These are phyloP conservation scores for Leishmania aethiopica DNA, from an alignment of 208 protist species.

Conservation along the genomic window DNA sequence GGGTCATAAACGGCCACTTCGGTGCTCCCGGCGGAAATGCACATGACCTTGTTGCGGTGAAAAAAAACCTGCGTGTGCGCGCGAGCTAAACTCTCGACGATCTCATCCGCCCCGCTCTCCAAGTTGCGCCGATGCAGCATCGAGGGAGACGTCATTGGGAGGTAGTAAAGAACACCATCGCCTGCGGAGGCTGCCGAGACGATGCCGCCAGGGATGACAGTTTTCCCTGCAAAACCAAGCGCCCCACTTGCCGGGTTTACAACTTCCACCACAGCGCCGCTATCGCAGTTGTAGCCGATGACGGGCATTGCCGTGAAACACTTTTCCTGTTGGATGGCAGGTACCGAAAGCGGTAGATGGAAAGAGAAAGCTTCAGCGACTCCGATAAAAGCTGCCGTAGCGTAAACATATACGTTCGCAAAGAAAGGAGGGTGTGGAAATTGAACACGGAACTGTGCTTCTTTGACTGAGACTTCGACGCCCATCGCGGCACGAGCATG, in stretches of 20 bases:
- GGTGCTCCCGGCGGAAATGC: slow-evolving; percentile 24
- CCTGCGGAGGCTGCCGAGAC: slow-evolving; percentile 34
- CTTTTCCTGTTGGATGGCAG: too few relatives aligned
- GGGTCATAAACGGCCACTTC: slow-evolving; percentile 62
- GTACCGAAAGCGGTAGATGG: background rate
- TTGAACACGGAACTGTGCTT: too few relatives aligned
- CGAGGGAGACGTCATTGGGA: slow-evolving; percentile 26
- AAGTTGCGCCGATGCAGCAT: slow-evolving; percentile 30
- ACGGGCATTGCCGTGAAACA: slow-evolving; percentile 15
- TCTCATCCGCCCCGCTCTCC: slow-evolving; percentile 7
- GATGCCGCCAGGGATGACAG: slow-evolving; percentile 14
- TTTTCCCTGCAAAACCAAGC: slow-evolving; percentile 10
- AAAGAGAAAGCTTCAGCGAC: background rate
- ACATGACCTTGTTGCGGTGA: slow-evolving; percentile 67
- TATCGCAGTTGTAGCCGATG: slow-evolving; percentile 20
- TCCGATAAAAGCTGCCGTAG: too few relatives aligned
- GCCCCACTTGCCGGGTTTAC: background rate
- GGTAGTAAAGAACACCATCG: slow-evolving; percentile 52
- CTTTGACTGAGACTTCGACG: background rate
- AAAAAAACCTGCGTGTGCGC: slow-evolving; percentile 45
- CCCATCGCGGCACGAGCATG: background rate
- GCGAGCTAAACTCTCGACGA: slow-evolving; percentile 23
- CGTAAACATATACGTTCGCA: background rate
- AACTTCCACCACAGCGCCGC: slow-evolving; percentile 27
- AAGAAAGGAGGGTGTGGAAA: background rate